Evolutionary conservation across 768 basidiomycete species (phyloP).

Genomic region (Suillus subaureus): DNA sequence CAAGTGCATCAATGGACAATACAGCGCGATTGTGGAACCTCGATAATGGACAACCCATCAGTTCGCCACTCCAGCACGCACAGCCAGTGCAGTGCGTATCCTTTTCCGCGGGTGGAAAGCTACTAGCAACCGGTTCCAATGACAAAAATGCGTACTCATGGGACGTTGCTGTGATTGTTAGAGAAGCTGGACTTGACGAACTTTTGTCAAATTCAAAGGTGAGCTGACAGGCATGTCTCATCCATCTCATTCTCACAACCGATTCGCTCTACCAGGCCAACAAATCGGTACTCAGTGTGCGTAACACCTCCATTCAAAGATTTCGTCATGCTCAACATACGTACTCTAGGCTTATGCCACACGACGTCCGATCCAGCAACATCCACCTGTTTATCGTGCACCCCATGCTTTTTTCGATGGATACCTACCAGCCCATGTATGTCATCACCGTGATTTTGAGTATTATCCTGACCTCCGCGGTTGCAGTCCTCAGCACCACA

Average conservation of each 20-base stretch:
- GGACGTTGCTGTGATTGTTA: not conserved
- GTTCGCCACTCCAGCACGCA: not conserved
- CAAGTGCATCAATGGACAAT: not conserved
- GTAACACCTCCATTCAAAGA: not conserved
- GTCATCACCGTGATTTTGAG: not conserved
- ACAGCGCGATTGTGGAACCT: not conserved
- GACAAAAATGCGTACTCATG: not conserved
- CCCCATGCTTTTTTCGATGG: not conserved
- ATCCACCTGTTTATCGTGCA: not conserved
- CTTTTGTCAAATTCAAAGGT: not conserved
- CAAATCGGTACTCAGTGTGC: not conserved
- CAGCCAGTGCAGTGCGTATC: fast-evolving
- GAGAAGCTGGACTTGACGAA: not conserved
- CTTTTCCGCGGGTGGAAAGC: not conserved
- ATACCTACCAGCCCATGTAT: not conserved
- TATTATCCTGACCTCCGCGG: not conserved
- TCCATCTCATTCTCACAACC: not conserved
- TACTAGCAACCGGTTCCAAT: not conserved
- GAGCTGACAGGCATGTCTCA: not conserved
- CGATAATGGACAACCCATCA: not conserved
- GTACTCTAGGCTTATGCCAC: not conserved
- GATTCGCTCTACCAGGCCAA: not conserved
- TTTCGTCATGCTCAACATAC: not conserved
- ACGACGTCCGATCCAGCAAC: not conserved
- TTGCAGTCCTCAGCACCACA: not conserved